Conservation (phyloP, 2,329 filamentous ascomycete species). For the Aspergillus cejpii region DNA sequence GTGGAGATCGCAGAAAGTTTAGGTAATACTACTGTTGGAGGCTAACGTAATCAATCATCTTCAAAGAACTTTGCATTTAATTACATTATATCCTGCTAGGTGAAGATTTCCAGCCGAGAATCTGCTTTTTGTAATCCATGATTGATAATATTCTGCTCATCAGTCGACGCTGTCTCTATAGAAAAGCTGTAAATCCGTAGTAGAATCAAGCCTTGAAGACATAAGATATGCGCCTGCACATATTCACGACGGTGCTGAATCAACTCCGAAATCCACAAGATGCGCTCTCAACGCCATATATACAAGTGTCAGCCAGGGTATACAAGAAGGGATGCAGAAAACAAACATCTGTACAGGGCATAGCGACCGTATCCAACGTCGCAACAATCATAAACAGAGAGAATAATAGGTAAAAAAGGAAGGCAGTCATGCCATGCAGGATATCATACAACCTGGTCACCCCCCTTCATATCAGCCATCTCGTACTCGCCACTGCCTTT, state of each 20-base stretch:
- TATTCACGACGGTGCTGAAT: neutral
- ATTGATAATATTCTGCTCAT: neutral
- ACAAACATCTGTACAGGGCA: neutral
- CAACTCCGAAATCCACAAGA: constrained; percentile 1
- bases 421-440: neutral
- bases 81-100: no score
- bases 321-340: constrained; percentile 15
- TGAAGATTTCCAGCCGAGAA: no score
- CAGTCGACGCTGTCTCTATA: neutral
- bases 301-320: constrained; percentile 30
- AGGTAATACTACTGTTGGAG: no score
- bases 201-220: neutral
- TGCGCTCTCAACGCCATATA: constrained; percentile 26
- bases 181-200: no score
- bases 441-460: constrained; percentile 27
- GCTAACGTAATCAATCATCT: no score
- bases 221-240: constrained; percentile 4
- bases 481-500: constrained; percentile 28
- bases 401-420: constrained; percentile 4
- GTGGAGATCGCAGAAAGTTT: no score
- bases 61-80: no score
- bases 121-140: no score
- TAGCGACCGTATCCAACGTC: neutral
- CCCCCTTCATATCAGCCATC: constrained; percentile 31
- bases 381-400: constrained; percentile 3